phyloP scores from a whole-genome alignment of 2,329 filamentous ascomycete genomes.

The Sordariomycetes sp. region DNA sequence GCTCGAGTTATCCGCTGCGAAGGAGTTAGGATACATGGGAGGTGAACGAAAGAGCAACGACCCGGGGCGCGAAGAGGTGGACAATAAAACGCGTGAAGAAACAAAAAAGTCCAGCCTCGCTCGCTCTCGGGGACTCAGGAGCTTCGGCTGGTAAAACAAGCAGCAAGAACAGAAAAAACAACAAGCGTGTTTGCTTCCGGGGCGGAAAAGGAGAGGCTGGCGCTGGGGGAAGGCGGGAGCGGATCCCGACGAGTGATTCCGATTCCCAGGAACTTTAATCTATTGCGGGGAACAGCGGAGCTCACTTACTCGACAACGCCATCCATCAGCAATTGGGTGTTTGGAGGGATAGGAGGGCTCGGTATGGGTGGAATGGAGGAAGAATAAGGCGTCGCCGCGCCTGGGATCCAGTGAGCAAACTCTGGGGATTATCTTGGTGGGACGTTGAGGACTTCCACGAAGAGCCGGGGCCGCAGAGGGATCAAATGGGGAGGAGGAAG shows the following conservation, averaged over 20 bases:
- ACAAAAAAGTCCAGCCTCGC: too few relatives aligned
- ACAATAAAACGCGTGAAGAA: not conserved
- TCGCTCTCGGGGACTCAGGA: not conserved
- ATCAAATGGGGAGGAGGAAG: not conserved
- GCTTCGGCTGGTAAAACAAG: not conserved
- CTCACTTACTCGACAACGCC: slow-evolving; percentile 7
- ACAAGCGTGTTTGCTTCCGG: not conserved
- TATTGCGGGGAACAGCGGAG: not conserved
- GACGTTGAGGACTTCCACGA: not conserved
- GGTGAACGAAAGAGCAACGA: not conserved
- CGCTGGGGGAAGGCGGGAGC: not conserved
- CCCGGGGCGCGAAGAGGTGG: not conserved
- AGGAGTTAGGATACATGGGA: not conserved
- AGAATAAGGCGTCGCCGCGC: not conserved
- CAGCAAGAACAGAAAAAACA: not conserved
- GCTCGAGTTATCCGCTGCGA: slow-evolving; percentile 1
- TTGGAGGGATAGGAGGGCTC: not conserved
- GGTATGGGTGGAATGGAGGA: not conserved
- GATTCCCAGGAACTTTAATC: not conserved
- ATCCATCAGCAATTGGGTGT: slow-evolving; percentile 6
- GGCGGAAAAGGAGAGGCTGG: not conserved
- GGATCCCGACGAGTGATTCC: not conserved
- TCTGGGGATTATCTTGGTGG: too few relatives aligned
- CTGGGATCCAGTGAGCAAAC: too few relatives aligned
- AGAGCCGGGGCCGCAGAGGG: not conserved